Evolutionary conservation across 2,329 filamentous ascomycete species (phyloP), one percentile per base, ranked within the genome.

Genomic region (Tolypocladium album): DNA sequence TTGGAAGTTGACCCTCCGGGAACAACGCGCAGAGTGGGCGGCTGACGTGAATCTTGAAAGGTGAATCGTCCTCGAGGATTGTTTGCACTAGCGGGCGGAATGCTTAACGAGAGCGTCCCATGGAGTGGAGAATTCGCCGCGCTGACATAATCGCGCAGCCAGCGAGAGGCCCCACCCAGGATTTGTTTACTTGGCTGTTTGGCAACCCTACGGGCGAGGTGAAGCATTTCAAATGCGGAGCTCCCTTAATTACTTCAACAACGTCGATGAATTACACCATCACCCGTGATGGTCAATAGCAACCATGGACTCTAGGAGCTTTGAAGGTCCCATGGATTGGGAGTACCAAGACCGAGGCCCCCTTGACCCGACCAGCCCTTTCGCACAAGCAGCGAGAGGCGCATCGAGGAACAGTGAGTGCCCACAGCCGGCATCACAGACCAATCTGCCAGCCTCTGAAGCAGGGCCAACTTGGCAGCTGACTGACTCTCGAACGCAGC

Each of bases 291-390:
- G 31, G n/a, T 52, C 13, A 42, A 27, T 31, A 17, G 56, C 58
- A 40, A 64, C 59, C 65, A 85, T 82, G 78, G 78, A 83, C 59
- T 77, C 77, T 64, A 77, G 85, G 66, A 83, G 80, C 2, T 80
- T 76, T 64, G 84, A 87, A 71, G 77, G 82, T 62, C 83, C 77
- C 63, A 88, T 88, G 85, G 85, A 87, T 66, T 88, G 82, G 82
- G 82, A 87, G 69, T 87, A 84, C 70, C 79, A 86, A 66, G 78
- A 76, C 62, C 71, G 75, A 56, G 83, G 79, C 1, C 83, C 83
- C 22, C 71, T 84, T 62, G 85, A 87, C 71, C 79, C 78, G 22
- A 83, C 82, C 12, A 86, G 84, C 64, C 85, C 85, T 2, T 87
- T 87, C 69, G 76, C 80, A 24, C 81, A 84, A 63, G 77, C 81